Evolutionary conservation across 768 basidiomycete genomes (phyloP).

Genomic region (Auriscalpium vulgare): DNA sequence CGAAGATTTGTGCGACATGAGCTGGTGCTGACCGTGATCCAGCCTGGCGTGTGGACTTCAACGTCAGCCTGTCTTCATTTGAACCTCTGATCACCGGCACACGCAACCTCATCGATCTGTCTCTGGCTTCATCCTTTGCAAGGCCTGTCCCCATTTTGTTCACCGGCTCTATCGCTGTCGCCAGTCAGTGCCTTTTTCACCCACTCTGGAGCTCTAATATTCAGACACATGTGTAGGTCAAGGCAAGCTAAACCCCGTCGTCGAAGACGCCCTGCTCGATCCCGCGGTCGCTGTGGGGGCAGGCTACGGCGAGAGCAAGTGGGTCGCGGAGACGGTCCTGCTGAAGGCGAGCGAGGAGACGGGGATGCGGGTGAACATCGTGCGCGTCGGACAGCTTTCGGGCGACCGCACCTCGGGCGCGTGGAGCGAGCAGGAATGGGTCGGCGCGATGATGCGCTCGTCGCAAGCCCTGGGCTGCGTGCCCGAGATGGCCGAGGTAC

Average conservation of each 20-base stretch:
- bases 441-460: conserved; percentile 6
- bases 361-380: conserved; percentile 6
- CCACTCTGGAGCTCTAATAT: background rate
- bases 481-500: background rate
- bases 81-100: background rate
- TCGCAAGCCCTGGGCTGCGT: background rate
- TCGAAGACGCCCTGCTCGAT: background rate
- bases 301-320: conserved; percentile 13
- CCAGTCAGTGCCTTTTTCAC: background rate
- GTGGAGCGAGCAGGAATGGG: conserved; percentile 10
- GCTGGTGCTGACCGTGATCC: background rate
- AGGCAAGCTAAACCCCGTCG: background rate
- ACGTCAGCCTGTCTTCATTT: background rate
- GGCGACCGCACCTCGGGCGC: background rate
- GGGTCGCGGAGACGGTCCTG: conserved; percentile 17
- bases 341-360: background rate
- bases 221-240: background rate
- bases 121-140: background rate
- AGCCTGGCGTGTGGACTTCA: conserved; percentile 1
- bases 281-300: background rate
- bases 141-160: background rate
- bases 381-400: conserved; percentile 12
- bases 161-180: background rate
- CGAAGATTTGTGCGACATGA: background rate
- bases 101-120: background rate